phyloP scores from a whole-genome alignment of 352 stramenopile species.

The Phytophthora palmivora region DNA sequence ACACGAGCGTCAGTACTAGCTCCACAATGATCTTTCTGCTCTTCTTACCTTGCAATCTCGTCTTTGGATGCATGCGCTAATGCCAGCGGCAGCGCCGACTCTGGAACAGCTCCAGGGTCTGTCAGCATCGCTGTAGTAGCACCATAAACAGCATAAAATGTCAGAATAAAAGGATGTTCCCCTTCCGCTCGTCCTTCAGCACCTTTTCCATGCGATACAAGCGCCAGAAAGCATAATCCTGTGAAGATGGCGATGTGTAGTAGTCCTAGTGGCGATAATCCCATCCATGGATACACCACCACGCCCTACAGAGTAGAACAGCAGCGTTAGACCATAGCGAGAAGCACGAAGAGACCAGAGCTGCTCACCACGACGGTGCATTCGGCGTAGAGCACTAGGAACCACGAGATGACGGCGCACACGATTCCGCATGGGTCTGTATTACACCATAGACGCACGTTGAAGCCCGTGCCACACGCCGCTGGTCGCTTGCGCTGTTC shows the following conservation, averaged over 20 bases:
- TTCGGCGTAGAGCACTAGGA: slow-evolving; percentile 92
- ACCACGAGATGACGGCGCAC: slow-evolving; percentile 91
- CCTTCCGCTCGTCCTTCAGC: not conserved
- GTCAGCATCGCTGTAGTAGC: slow-evolving; percentile 94
- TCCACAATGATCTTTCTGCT: not conserved
- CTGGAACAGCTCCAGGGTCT: slow-evolving; percentile 96
- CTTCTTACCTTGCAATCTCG: slow-evolving; percentile 63
- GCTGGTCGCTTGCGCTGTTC: slow-evolving; percentile 56
- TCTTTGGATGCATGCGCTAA: slow-evolving; percentile 80
- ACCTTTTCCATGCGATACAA: slow-evolving; percentile 95
- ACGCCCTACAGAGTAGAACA: slow-evolving; percentile 57
- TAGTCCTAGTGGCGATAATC: slow-evolving; percentile 68
- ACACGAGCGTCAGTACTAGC: slow-evolving; percentile 20
- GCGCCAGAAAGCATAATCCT: slow-evolving; percentile 85
- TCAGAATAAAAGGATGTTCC: slow-evolving; percentile 4
- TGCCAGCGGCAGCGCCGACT: slow-evolving; percentile 91
- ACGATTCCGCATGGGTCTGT: slow-evolving; percentile 91
- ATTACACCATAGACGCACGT: slow-evolving; percentile 91
- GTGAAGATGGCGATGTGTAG: slow-evolving; percentile 79
- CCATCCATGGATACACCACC: slow-evolving; percentile 92
- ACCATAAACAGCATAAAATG: slow-evolving; percentile 9
- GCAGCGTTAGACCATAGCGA: slow-evolving; percentile 14
- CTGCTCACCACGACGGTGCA: slow-evolving; percentile 85
- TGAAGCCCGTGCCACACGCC: slow-evolving; percentile 81
- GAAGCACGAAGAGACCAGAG: not conserved